Evolutionary conservation across 345 rosid genomes (phyloP), one percentile per base, ranked within the genome.

Genomic region (Balakata baccata): DNA sequence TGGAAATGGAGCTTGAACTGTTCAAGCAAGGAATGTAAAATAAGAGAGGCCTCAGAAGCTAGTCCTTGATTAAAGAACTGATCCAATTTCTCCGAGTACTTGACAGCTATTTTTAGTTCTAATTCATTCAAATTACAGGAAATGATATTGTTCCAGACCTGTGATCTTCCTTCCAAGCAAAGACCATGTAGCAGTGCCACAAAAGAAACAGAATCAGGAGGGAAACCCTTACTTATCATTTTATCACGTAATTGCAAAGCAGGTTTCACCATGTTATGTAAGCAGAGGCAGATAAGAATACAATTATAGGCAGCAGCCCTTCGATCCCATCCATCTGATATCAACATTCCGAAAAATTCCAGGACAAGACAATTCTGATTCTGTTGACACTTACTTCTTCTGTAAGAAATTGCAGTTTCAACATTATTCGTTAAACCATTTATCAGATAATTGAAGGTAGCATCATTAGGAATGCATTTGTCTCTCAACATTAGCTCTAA

Each of bases 401-500:
- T n/a, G 66, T 17, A 56, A 66, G 75, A 65, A 52, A 53, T 65
- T 25, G 59, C 70, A 65, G 39, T 57, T 64, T 79, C 53, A n/a
- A 66, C 22, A 64, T 75, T 83, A 79, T 84, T 82, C 71, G 81
- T 66, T 74, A 92, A 87, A 25, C 98, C 97, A 76, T 86, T 86
- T 73, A 86, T 84, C 38, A 94, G 77, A 86, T 82, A 85, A 79
- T 89, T 82, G 83, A 86, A 87, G 11, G 94, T 90, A 74, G 80
- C 78, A 74, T 88, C 92, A 83, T 88, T 92, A 11, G 98, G 98
- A 49, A 78, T 69, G 74, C 93, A 89, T 22, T 77, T 87, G 71
- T 85, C 84, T 60, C 72, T 18, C 80, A 92, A 79, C 98, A 92
- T 94, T 61, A 81, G 82, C 73, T 94, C 93, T 81, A 93, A 92